Percentiles rank a stretch among this genome's conserved stretches.
phyloP scores from a whole-genome alignment of 176 grass and related monocot genomes.

The Eleusine coracana region DNA sequence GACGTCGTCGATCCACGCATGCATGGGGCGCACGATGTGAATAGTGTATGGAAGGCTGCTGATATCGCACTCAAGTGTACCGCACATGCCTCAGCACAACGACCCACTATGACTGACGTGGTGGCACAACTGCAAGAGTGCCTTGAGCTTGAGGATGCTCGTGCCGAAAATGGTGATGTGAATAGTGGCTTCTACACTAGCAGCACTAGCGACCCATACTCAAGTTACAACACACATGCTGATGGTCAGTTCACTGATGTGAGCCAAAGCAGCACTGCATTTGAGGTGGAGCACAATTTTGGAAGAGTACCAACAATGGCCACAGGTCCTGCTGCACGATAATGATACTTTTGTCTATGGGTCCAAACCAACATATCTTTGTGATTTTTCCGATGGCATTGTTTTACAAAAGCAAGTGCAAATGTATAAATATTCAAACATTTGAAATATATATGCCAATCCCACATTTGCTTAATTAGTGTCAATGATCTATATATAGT shows the following conservation, averaged over 20 bases:
- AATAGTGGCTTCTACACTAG: conserved; percentile 17
- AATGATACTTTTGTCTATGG: neutral
- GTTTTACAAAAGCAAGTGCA: neutral
- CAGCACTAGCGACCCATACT: neutral
- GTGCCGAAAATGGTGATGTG: neutral
- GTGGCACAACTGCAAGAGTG: neutral
- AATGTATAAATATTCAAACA: neutral
- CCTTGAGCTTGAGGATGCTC: neutral
- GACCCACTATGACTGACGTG: neutral
- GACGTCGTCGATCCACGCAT: conserved; percentile 36
- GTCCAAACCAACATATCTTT: neutral
- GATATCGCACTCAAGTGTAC: neutral
- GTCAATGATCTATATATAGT: no score
- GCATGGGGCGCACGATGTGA: conserved; percentile 39
- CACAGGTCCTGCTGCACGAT: conserved; percentile 43
- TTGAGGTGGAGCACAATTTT: conserved; percentile 45
- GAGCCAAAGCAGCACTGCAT: conserved; percentile 24
- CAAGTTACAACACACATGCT: conserved; percentile 9
- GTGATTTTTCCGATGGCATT: neutral
- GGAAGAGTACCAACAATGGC: conserved; percentile 38
- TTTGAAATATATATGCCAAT: neutral
- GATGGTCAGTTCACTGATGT: conserved; percentile 27
- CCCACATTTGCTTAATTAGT: no score
- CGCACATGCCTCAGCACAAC: neutral
- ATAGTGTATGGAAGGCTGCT: conserved; percentile 49